A percentile compares a stretch with the other conserved stretches of the same genome.
phyloP scores from a whole-genome alignment of 768 basidiomycete genomes.

The Boletus coccyginus region DNA sequence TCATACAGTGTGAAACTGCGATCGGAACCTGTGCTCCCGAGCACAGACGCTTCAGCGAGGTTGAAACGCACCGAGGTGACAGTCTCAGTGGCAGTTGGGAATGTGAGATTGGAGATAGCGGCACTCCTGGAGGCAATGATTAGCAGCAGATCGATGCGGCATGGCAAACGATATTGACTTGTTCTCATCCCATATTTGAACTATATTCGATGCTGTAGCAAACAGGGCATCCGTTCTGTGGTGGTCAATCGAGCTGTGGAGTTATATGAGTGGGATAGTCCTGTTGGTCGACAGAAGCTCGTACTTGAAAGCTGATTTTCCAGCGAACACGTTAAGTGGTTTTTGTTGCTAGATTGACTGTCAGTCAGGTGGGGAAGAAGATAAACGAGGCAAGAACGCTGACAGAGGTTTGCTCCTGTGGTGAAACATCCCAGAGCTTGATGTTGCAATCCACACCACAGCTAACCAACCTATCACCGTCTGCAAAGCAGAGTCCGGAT shows the following conservation, averaged over 20 bases:
- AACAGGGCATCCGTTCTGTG: constrained; percentile 88
- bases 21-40: constrained; percentile 95
- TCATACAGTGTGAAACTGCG: constrained; percentile 96
- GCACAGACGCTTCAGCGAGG: constrained; percentile 86
- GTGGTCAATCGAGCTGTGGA: constrained; percentile 83
- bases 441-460: constrained; percentile 83
- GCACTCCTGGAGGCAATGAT: constrained; percentile 54
- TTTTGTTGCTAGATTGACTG: constrained; percentile 33
- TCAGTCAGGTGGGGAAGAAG: not conserved
- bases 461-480: constrained; percentile 60
- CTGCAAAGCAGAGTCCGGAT: constrained; percentile 75
- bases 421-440: constrained; percentile 69
- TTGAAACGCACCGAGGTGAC: constrained; percentile 90
- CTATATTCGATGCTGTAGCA: constrained; percentile 88
- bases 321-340: constrained; percentile 77
- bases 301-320: constrained; percentile 91
- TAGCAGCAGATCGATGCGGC: not conserved
- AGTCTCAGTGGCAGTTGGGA: constrained; percentile 85
- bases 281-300: constrained; percentile 17
- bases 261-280: not conserved
- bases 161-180: constrained; percentile 46
- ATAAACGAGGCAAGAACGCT: constrained; percentile 5
- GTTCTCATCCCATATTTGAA: constrained; percentile 98
- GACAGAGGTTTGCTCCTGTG: constrained; percentile 40
- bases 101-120: constrained; percentile 82